Conservation (phyloP, 2,329 filamentous ascomycete genomes). For the Huntiella moniliformis region DNA sequence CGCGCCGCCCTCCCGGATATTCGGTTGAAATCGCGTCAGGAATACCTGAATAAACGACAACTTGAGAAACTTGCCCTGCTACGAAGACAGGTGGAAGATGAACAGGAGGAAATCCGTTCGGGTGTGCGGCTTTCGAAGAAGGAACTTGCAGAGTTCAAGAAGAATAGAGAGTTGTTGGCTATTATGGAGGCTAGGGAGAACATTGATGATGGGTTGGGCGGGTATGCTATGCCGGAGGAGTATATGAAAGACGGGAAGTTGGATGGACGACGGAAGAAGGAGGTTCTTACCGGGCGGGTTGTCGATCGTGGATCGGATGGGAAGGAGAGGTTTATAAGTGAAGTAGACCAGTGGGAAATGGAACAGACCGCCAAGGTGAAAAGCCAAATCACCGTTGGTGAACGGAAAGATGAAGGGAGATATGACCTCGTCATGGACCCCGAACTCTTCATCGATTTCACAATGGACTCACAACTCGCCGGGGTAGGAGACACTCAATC, state of each 20-base stretch:
- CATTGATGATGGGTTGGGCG: slow-evolving; percentile 83
- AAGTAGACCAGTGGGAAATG: slow-evolving; percentile 89
- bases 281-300: slow-evolving; percentile 77
- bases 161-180: slow-evolving; percentile 65
- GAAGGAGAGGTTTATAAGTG: slow-evolving; percentile 75
- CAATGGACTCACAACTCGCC: slow-evolving; percentile 51
- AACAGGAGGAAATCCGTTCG: slow-evolving; percentile 60
- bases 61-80: slow-evolving; percentile 70
- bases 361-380: slow-evolving; percentile 81
- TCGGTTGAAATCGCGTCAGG: slow-evolving; percentile 67
- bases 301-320: slow-evolving; percentile 75
- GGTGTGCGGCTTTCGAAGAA: slow-evolving; percentile 55
- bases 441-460: slow-evolving; percentile 70
- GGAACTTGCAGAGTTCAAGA: slow-evolving; percentile 75
- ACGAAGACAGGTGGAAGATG: slow-evolving; percentile 75
- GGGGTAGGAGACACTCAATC: slow-evolving; percentile 54
- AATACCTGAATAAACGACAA: slow-evolving; percentile 87
- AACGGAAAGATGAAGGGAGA: slow-evolving; percentile 47
- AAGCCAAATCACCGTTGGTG: slow-evolving; percentile 58
- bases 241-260: slow-evolving; percentile 89
- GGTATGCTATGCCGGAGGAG: slow-evolving; percentile 83
- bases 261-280: slow-evolving; percentile 69
- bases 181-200: slow-evolving; percentile 67
- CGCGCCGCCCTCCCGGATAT: slow-evolving; percentile 61
- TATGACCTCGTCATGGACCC: slow-evolving; percentile 93